Evolutionary conservation across 2,329 filamentous ascomycete species (phyloP).

Genomic region (Arthrobotrys megalospora): DNA sequence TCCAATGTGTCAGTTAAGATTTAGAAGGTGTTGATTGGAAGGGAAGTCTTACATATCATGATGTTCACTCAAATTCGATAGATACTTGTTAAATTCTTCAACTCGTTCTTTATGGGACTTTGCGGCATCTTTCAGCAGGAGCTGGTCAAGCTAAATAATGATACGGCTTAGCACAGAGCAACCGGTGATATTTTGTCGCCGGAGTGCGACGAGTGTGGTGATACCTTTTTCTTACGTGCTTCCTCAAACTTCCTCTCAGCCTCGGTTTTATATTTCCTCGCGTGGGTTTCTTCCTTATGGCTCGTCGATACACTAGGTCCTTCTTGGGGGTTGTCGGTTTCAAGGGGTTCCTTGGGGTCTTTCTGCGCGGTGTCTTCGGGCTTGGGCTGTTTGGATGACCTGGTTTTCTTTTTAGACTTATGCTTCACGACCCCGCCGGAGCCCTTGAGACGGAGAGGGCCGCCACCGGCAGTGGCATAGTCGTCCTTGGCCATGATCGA

Average conservation of each 20-base stretch:
- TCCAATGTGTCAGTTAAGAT: background rate
- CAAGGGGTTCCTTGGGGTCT: slow-evolving; percentile 6
- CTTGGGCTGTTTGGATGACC: slow-evolving; percentile 5
- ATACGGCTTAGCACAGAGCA: background rate
- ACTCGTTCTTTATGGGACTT: slow-evolving; percentile 98
- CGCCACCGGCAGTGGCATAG: slow-evolving; percentile 42
- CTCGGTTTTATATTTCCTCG: slow-evolving; percentile 28
- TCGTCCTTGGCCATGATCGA: slow-evolving; percentile 42
- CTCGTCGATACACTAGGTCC: background rate
- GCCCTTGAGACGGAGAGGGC: slow-evolving; percentile 49
- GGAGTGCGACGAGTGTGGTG: background rate
- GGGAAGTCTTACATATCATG: slow-evolving; percentile 82
- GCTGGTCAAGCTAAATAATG: slow-evolving; percentile 78
- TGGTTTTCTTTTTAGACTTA: slow-evolving; percentile 43
- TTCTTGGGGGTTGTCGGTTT: background rate
- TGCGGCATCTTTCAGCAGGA: slow-evolving; percentile 82
- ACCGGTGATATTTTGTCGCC: background rate
- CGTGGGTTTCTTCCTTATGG: background rate
- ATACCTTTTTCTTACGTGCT: slow-evolving; percentile 53
- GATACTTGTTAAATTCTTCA: slow-evolving; percentile 93
- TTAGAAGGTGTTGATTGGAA: background rate
- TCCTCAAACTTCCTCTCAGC: slow-evolving; percentile 55
- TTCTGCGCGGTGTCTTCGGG: background rate
- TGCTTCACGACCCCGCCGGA: slow-evolving; percentile 39
- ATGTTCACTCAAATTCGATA: slow-evolving; percentile 93